These are phyloP conservation scores for Fusarium sp. DNA, from an alignment of 2,329 filamentous ascomycete genomes.

Conservation along the genomic window DNA sequence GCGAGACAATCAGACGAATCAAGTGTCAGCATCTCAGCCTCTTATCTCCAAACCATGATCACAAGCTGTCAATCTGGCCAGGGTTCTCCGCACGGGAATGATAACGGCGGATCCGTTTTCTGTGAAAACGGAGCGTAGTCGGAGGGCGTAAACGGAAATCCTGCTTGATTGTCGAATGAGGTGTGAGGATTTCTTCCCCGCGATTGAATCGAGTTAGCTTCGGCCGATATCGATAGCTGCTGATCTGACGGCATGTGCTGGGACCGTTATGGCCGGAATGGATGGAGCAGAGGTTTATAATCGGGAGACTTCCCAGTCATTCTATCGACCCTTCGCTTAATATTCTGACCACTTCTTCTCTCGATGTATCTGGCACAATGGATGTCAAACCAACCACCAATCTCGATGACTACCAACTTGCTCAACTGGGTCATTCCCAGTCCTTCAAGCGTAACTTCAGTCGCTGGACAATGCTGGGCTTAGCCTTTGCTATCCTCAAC, in stretches of 20 bases:
- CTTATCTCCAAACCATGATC: background rate
- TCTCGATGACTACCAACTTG: conserved; percentile 30
- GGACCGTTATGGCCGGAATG: background rate
- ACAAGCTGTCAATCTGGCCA: background rate
- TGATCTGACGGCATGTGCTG: background rate
- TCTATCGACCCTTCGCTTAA: background rate
- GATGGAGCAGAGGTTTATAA: background rate
- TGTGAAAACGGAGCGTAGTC: background rate
- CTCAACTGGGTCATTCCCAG: conserved; percentile 33
- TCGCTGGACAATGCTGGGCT: conserved; percentile 51
- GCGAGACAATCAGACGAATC: background rate
- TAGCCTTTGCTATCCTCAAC: conserved; percentile 59
- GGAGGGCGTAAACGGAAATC: background rate
- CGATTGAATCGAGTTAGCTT: background rate
- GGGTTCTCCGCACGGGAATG: background rate
- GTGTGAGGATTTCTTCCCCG: background rate
- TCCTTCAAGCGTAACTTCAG: conserved; percentile 33
- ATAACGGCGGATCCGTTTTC: conserved; percentile 3
- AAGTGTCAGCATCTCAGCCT: background rate
- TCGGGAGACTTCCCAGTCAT: background rate
- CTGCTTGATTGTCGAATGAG: background rate
- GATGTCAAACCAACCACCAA: conserved; percentile 14
- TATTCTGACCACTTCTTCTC: background rate
- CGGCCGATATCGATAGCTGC: background rate
- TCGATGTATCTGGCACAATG: background rate